These are phyloP conservation scores for Nakazawaea holstii DNA, from an alignment of 805 yeast genomes.

Conservation along the genomic window DNA sequence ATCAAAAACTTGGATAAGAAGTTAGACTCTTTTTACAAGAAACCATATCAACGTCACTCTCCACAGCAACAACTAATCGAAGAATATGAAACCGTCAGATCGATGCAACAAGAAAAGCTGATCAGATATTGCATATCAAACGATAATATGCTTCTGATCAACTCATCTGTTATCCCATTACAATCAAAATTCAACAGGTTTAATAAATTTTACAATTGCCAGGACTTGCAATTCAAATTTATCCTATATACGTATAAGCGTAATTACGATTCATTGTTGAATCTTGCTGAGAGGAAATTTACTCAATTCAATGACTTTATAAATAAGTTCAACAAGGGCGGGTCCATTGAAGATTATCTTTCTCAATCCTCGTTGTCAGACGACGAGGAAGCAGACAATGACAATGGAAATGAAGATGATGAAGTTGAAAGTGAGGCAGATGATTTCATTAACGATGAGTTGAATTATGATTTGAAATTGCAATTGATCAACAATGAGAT, in stretches of 20 bases:
- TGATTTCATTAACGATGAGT: background rate
- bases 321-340: background rate
- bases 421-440: background rate
- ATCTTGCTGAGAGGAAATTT: slow-evolving; percentile 3
- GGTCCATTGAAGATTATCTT: background rate
- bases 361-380: background rate
- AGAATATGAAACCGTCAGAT: background rate
- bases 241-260: slow-evolving; percentile 1
- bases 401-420: background rate
- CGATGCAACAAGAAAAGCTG: slow-evolving; percentile 7
- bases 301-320: slow-evolving; percentile 1
- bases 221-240: slow-evolving; percentile 3
- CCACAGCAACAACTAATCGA: background rate
- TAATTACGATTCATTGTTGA: slow-evolving; percentile 5
- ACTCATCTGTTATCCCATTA: slow-evolving; percentile 1
- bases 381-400: background rate
- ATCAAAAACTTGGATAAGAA: background rate
- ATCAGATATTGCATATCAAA: slow-evolving; percentile 3
- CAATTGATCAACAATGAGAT: slow-evolving; percentile 1
- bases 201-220: slow-evolving; percentile 4
- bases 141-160: slow-evolving; percentile 7
- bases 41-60: background rate
- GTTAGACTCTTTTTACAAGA: background rate
- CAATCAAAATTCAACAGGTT: background rate
- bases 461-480: background rate